These are phyloP conservation scores for Globisporangium cylindrosporum DNA, from an alignment of 352 stramenopile genomes.

Conservation along the genomic window DNA sequence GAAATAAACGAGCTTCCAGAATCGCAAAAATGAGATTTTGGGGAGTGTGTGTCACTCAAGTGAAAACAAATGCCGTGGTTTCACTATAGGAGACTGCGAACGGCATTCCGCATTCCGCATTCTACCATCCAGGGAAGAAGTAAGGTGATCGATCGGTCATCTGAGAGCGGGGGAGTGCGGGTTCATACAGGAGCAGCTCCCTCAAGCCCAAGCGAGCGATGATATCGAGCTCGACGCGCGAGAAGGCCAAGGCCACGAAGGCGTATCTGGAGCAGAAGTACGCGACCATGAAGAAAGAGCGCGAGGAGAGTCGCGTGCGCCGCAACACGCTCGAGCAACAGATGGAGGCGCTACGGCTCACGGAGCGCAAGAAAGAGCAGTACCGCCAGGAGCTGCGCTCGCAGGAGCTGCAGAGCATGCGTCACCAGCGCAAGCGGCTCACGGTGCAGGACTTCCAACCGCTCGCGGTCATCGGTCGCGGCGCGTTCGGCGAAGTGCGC, in stretches of 20 bases:
- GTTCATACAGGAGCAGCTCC: neutral
- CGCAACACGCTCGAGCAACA: slow-evolving; percentile 78
- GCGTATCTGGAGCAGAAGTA: slow-evolving; percentile 89
- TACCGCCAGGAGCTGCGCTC: slow-evolving; percentile 76
- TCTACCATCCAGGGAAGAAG: neutral
- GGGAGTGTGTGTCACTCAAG: neutral
- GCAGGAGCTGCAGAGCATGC: slow-evolving; percentile 77
- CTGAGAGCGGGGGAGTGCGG: too few species aligned
- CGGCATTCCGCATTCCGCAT: neutral
- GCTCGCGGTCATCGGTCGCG: slow-evolving; percentile 95
- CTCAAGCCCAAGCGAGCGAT: slow-evolving; percentile 20
- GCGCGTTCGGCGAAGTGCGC: slow-evolving; percentile 98
- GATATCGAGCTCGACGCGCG: slow-evolving; percentile 84
- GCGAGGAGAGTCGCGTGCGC: slow-evolving; percentile 74
- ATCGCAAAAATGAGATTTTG: neutral
- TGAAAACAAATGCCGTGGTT: neutral
- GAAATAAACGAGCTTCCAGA: neutral
- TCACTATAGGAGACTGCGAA: neutral
- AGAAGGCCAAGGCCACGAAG: slow-evolving; percentile 88
- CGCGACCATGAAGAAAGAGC: slow-evolving; percentile 85
- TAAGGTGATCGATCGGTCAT: neutral
- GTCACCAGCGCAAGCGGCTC: slow-evolving; percentile 78
- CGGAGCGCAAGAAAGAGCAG: slow-evolving; percentile 72
- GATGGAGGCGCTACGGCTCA: slow-evolving; percentile 78
- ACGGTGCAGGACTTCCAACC: slow-evolving; percentile 95